Percentiles rank a stretch among this genome's conserved stretches.
Evolutionary conservation across 805 yeast genomes (phyloP).

Genomic region (Candida sithepensis): DNA sequence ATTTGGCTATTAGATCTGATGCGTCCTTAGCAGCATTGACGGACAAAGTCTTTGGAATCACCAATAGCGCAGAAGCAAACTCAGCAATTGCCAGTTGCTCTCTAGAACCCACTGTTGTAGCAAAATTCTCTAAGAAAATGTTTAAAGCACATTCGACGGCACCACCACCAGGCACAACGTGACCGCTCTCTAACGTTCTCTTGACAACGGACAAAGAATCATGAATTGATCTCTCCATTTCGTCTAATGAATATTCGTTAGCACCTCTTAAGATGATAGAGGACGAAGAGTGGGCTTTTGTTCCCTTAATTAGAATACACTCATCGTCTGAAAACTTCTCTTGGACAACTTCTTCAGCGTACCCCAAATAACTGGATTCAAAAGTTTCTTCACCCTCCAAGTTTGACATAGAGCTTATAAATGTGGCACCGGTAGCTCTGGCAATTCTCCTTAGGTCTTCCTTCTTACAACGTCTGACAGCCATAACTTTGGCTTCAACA

Average conservation of each 20-base stretch:
- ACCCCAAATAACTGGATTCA: constrained; percentile 79
- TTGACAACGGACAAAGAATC: constrained; percentile 94
- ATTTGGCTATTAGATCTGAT: constrained; percentile 88
- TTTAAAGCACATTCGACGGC: constrained; percentile 97
- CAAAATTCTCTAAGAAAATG: constrained; percentile 92
- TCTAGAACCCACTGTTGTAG: constrained; percentile 95
- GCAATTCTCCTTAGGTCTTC: constrained; percentile 97
- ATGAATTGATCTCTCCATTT: constrained; percentile 96
- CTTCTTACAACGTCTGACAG: constrained; percentile 93
- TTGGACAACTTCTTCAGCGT: constrained; percentile 88
- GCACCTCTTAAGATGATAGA: constrained; percentile 94
- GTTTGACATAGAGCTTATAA: constrained; percentile 82
- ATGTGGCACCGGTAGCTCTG: constrained; percentile 95
- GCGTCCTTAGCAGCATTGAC: constrained; percentile 98
- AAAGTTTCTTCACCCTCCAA: constrained; percentile 95
- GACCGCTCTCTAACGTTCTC: constrained; percentile 91
- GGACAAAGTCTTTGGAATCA: constrained; percentile 95
- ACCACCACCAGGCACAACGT: constrained; percentile 98
- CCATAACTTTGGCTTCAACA: constrained; percentile 90
- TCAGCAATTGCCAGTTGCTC: constrained; percentile 98
- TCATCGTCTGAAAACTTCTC: constrained; percentile 93
- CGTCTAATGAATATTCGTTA: constrained; percentile 92
- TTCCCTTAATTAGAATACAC: constrained; percentile 87
- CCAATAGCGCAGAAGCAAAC: constrained; percentile 83
- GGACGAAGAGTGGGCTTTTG: constrained; percentile 85